These are phyloP conservation scores for Posidonia australis DNA, from an alignment of 106 monocot genomes.

Conservation along the genomic window DNA sequence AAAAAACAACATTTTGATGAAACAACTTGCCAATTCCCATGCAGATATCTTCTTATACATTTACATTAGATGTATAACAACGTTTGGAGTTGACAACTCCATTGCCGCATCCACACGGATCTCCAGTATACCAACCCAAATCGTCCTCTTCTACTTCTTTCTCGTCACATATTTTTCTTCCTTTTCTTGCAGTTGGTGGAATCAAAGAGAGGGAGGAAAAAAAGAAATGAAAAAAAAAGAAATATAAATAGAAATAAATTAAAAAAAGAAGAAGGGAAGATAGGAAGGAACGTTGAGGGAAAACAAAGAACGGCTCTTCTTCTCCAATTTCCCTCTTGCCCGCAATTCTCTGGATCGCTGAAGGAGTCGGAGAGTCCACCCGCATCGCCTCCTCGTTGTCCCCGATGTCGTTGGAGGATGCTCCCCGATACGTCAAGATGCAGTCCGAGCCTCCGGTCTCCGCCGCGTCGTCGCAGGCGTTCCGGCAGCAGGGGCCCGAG, in stretches of 20 bases:
- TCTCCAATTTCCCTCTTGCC: background rate
- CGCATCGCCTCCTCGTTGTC: background rate
- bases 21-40: too few species aligned
- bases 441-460: conserved; percentile 42
- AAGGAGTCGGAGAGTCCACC: background rate
- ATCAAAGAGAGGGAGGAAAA: too few species aligned
- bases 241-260: background rate
- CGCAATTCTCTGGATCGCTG: too few species aligned
- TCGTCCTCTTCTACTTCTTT: too few species aligned
- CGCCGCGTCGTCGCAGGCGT: conserved; percentile 17
- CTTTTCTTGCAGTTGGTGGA: too few species aligned
- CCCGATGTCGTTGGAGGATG: conserved; percentile 27
- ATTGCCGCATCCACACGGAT: too few species aligned
- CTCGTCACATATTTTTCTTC: too few species aligned
- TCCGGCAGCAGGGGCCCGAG: conserved; percentile 29
- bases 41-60: too few species aligned
- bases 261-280: background rate
- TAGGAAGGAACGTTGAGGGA: background rate
- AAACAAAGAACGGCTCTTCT: background rate
- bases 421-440: conserved; percentile 62
- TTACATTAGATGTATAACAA: too few species aligned
- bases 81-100: too few species aligned
- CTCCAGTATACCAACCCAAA: too few species aligned
- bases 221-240: background rate
- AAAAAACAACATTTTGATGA: too few species aligned